These are phyloP conservation scores for Fusarium caatingaense DNA, from an alignment of 2,329 filamentous ascomycete genomes.

Conservation along the genomic window DNA sequence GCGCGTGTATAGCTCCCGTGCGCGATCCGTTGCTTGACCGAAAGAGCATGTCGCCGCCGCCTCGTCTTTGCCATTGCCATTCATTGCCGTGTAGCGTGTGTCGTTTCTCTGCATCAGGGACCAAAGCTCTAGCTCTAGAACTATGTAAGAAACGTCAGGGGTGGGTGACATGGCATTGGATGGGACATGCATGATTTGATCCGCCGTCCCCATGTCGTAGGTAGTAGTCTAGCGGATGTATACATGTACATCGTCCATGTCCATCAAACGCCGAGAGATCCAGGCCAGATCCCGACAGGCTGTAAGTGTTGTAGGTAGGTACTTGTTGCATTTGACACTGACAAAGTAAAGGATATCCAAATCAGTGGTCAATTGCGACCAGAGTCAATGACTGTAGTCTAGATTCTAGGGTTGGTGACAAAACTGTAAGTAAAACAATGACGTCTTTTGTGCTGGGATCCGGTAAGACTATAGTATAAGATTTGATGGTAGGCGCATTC, in stretches of 20 bases:
- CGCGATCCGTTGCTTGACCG: constrained; percentile 29
- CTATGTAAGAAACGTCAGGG: constrained; percentile 29
- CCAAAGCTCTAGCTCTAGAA: constrained; percentile 26
- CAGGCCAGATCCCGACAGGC: constrained; percentile 38
- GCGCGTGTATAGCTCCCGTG: constrained; percentile 30
- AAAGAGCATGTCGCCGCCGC: constrained; percentile 34
- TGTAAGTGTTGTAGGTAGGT: neutral
- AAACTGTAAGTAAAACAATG: constrained; percentile 9
- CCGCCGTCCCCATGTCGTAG: constrained; percentile 8
- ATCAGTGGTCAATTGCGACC: neutral
- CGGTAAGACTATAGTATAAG: neutral
- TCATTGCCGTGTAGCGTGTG: neutral
- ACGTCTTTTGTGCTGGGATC: constrained; percentile 19
- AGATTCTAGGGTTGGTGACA: constrained; percentile 1
- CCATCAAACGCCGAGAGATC: constrained; percentile 42
- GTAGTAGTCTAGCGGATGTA: neutral
- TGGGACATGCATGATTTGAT: constrained; percentile 32
- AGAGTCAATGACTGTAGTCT: neutral
- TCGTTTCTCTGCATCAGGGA: constrained; percentile 18
- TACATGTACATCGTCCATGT: neutral
- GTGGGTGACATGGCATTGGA: constrained; percentile 21
- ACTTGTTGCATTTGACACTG: neutral
- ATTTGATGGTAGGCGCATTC: neutral
- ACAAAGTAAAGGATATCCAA: neutral
- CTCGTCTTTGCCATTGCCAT: constrained; percentile 9